phyloP scores from a whole-genome alignment of 2,329 filamentous ascomycete species.

The Aaosphaeria pasadenensis region DNA sequence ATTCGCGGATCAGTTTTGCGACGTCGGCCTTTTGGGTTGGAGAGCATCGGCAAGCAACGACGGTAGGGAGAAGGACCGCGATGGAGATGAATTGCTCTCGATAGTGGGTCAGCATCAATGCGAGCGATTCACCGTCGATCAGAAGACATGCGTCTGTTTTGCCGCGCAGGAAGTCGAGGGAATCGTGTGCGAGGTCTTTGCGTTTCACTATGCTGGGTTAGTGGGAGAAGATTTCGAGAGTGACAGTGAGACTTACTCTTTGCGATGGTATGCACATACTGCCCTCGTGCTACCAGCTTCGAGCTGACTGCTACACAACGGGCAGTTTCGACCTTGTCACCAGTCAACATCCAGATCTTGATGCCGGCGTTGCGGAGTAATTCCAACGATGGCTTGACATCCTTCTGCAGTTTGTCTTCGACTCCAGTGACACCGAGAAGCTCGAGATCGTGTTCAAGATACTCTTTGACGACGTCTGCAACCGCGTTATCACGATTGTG shows the following conservation, averaged over 20 bases:
- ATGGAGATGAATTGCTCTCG: conserved; percentile 81
- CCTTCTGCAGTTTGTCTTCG: conserved; percentile 91
- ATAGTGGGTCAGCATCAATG: conserved; percentile 79
- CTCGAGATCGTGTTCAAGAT: conserved; percentile 85
- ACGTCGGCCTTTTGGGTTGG: conserved; percentile 97
- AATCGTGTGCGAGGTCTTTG: conserved; percentile 81
- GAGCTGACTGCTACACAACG: conserved; percentile 94
- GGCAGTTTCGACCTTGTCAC: conserved; percentile 97
- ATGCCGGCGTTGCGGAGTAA: conserved; percentile 94
- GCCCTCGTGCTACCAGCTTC: conserved; percentile 87
- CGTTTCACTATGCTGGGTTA: conserved; percentile 56
- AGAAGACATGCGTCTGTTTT: conserved; percentile 85
- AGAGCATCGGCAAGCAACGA: conserved; percentile 94
- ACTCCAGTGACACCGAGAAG: conserved; percentile 96
- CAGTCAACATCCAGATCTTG: conserved; percentile 99
- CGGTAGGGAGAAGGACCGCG: conserved; percentile 82
- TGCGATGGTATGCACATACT: conserved; percentile 91
- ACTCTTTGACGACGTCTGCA: conserved; percentile 73
- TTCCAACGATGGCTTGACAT: conserved; percentile 94
- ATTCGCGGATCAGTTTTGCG: conserved; percentile 81
- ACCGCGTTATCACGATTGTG: conserved; percentile 78
- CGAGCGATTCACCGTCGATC: conserved; percentile 89
- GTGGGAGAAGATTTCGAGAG: background rate
- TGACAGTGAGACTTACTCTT: conserved; percentile 49
- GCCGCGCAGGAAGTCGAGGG: conserved; percentile 82